Base-by-base conservation (phyloP, 768 basidiomycete genomes). In the Tulasnella sp. region DNA sequence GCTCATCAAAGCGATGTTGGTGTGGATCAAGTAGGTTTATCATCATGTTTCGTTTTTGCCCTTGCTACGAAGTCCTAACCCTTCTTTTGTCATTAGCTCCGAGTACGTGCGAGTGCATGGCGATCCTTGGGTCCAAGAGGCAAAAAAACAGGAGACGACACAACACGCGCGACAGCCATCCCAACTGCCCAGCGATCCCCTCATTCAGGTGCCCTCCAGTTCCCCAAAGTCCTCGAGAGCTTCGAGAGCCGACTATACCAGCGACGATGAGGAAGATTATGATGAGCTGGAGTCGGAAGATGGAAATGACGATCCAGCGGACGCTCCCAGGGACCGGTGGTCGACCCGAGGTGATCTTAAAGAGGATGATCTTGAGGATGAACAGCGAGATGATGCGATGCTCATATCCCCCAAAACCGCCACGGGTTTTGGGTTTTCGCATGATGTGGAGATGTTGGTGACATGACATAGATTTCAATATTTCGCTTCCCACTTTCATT, bases 1-100 rank as follows among this genome's bases (percentile, higher is more conserved):
- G 29, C 32, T 62, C 27, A 62, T 62, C 58, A 41, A 55, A 38
- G 32, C 30, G 48, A 3, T 62, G 60, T 29, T 62, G 10, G 38
- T 63, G 30, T 62, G 44, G 44, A 45, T 62, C 32, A 62, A 62
- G n/a, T n/a, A n/a, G n/a, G n/a, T n/a, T n/a, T n/a, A n/a, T n/a
- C n/a, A n/a, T n/a, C n/a, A n/a, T n/a, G n/a, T n/a, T n/a, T n/a
- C n/a, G n/a, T 2, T n/a, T n/a, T n/a, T n/a, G n/a, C n/a, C n/a
- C n/a, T n/a, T n/a, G n/a, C n/a, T n/a, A n/a, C n/a, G n/a, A n/a
- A n/a, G n/a, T n/a, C n/a, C n/a, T n/a, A n/a, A n/a, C n/a, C n/a
- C n/a, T n/a, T n/a, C n/a, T n/a, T n/a, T n/a, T n/a, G n/a, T n/a
- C n/a, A n/a, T n/a, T n/a, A n/a, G n/a, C 23, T 17, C 58, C 26